Evolutionary conservation across 1,284 basidiomycete species (phyloP), one percentile per base, ranked within the genome.

Genomic region (Ceratobasidium sp.): DNA sequence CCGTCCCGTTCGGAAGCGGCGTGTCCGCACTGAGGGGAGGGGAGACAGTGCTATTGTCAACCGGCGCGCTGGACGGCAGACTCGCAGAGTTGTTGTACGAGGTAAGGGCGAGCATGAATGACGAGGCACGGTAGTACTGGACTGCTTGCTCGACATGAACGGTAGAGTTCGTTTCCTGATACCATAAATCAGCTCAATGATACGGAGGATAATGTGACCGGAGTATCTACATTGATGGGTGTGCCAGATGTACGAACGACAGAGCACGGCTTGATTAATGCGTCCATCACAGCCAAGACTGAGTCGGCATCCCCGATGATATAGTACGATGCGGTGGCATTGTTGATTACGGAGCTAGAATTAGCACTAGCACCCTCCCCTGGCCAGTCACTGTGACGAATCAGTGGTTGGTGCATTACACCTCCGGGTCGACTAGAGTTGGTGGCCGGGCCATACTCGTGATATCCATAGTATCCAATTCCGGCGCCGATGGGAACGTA

Each of bases 111-210:
- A 77, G 71, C 17, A 70, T 73, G 68, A 77, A 75, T 15, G 73
- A 72, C 13, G 73, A 75, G 5, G 75, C 71, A 40, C 77, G 74
- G 69, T 77, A 77, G 53, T 74, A 77, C 64, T 77, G 76, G 22
- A 77, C 68, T 12, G 75, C 64, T 56, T 77, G 74, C 54, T 76
- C 75, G 1, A 75, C 72, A 38, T 70, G 67, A 0, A 72, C 70
- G 47, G 68, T 69, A 13, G 56, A 43, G 20, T 58, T 58, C 10
- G 34, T 27, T 7, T 58, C 56, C 56, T 58, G 56, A 8, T n/a
- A n/a, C 8, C 32, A n/a, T n/a, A 6, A n/a, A 15, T 58, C 13
- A 58, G 42, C 2, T 45, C 13, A 3, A 22, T n/a, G 20, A 22
- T 22, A 29, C 17, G 1, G 29, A 7, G n/a, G n/a, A n/a, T n/a